These are phyloP conservation scores for Dorcoceras hygrometricum DNA, from an alignment of 257 asterid species.

Conservation along the genomic window DNA sequence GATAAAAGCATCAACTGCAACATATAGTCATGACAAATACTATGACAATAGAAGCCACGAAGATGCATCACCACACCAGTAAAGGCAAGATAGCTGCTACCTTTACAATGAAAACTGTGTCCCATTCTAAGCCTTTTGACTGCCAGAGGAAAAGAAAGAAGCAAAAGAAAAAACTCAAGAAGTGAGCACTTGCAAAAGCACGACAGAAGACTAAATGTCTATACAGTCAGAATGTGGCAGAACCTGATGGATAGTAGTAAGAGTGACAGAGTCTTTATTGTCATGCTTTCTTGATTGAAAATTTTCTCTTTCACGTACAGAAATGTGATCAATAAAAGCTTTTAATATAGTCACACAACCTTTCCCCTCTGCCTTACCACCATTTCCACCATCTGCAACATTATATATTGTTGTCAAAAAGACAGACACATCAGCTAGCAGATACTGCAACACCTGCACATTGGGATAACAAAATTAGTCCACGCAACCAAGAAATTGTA, in stretches of 20 bases:
- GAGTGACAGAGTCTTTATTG: constrained; percentile 82
- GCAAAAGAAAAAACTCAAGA: constrained; percentile 18
- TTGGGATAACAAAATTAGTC: constrained; percentile 25
- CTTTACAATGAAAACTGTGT: constrained; percentile 95
- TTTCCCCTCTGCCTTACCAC: constrained; percentile 37
- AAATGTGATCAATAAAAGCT: constrained; percentile 74
- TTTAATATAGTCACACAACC: constrained; percentile 61
- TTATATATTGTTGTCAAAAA: constrained; percentile 55
- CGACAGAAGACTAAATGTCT: constrained; percentile 11
- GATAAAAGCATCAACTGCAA: constrained; percentile 13
- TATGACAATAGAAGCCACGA: constrained; percentile 10
- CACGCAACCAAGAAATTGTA: constrained; percentile 20
- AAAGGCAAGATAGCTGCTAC: constrained; percentile 37
- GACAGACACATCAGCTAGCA: constrained; percentile 83
- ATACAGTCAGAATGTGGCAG: constrained; percentile 19
- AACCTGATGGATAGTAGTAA: constrained; percentile 99
- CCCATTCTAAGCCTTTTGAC: constrained; percentile 99
- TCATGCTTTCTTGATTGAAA: constrained; percentile 77
- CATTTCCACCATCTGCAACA: constrained; percentile 36
- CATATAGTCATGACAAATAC: constrained; percentile 17
- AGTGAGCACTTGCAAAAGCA: constrained; percentile 15
- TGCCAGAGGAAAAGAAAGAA: constrained; percentile 33
- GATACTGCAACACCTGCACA: constrained; percentile 84
- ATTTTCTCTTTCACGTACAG: constrained; percentile 80
- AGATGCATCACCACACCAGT: background rate